Evolutionary conservation across 2,329 filamentous ascomycete genomes (phyloP).

Genomic region (Pseudovirgaria hyperparasitica): DNA sequence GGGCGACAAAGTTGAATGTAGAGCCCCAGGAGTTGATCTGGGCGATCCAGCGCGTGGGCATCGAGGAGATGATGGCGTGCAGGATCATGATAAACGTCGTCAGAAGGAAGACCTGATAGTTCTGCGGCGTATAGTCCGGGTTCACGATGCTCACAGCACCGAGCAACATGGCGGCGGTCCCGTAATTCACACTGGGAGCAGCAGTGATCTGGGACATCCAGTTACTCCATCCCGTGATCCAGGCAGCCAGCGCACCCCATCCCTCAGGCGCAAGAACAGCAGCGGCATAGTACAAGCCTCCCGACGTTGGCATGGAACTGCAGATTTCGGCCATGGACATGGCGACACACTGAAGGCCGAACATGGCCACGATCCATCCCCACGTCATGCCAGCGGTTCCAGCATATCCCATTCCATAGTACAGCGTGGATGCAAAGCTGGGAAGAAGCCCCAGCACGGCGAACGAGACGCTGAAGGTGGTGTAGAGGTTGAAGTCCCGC

Average conservation of each 20-base stretch:
- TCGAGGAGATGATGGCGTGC: slow-evolving; percentile 53
- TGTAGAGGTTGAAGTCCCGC: slow-evolving; percentile 61
- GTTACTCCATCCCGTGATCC: slow-evolving; percentile 58
- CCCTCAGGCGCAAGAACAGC: slow-evolving; percentile 56
- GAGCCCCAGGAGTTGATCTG: slow-evolving; percentile 58
- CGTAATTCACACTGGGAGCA: slow-evolving; percentile 53
- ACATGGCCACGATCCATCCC: slow-evolving; percentile 63
- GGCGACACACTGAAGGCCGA: slow-evolving; percentile 59
- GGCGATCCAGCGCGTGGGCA: slow-evolving; percentile 60
- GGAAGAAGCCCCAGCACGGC: slow-evolving; percentile 59
- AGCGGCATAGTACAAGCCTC: slow-evolving; percentile 61
- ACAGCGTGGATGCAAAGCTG: slow-evolving; percentile 58
- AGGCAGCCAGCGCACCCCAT: slow-evolving; percentile 54
- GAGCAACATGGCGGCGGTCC: slow-evolving; percentile 56
- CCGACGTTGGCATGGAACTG: slow-evolving; percentile 58
- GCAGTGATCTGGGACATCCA: slow-evolving; percentile 56
- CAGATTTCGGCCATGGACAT: slow-evolving; percentile 56
- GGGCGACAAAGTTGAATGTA: slow-evolving; percentile 55
- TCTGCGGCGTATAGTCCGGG: slow-evolving; percentile 49
- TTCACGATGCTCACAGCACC: slow-evolving; percentile 56
- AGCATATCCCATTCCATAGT: slow-evolving; percentile 50
- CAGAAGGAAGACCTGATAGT: slow-evolving; percentile 57
- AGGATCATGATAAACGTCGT: slow-evolving; percentile 55
- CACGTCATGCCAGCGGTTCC: slow-evolving; percentile 49
- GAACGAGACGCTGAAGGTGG: slow-evolving; percentile 62